phyloP scores from a whole-genome alignment of 2,329 filamentous ascomycete species.

The Epichloe uncinata region DNA sequence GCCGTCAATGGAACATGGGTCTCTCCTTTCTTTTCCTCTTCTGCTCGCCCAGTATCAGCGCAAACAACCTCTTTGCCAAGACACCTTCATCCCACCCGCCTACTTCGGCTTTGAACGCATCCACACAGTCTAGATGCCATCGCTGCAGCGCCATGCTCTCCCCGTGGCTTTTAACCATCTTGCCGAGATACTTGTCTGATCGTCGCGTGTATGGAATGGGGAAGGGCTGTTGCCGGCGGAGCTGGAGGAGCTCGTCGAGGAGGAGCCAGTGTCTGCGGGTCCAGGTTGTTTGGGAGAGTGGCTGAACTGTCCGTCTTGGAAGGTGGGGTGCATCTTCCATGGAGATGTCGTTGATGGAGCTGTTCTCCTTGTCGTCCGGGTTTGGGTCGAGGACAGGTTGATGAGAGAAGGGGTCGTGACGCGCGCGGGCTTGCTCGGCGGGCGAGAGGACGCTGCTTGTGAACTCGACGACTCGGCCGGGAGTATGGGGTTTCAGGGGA shows the following conservation, averaged over 20 bases:
- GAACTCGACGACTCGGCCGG: constrained; percentile 45
- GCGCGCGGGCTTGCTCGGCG: constrained; percentile 24
- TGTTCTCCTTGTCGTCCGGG: constrained; percentile 21
- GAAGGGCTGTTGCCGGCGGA: constrained; percentile 29
- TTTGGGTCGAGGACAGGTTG: constrained; percentile 1
- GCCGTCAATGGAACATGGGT: constrained; percentile 19
- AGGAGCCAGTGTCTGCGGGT: constrained; percentile 39
- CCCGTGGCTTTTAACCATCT: constrained; percentile 33
- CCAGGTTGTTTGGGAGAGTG: constrained; percentile 32
- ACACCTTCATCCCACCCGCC: constrained; percentile 35
- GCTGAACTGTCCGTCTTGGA: constrained; percentile 2
- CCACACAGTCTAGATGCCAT: constrained; percentile 46
- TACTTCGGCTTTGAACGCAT: constrained; percentile 36
- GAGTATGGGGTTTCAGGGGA: constrained; percentile 42
- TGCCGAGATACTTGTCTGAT: constrained; percentile 30
- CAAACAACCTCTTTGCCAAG: constrained; percentile 39
- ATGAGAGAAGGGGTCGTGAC: constrained; percentile 13
- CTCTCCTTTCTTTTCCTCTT: constrained; percentile 11
- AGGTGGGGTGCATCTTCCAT: constrained; percentile 17
- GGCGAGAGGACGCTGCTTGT: constrained; percentile 37
- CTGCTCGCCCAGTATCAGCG: constrained; percentile 37
- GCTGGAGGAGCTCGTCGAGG: constrained; percentile 37
- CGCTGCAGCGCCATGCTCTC: constrained; percentile 34
- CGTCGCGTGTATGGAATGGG: constrained; percentile 15
- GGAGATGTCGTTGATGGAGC: constrained; percentile 13